Evolutionary conservation across 2,329 filamentous ascomycete species (phyloP), one percentile per base, ranked within the genome.

Genomic region (Xylariaceae sp.): DNA sequence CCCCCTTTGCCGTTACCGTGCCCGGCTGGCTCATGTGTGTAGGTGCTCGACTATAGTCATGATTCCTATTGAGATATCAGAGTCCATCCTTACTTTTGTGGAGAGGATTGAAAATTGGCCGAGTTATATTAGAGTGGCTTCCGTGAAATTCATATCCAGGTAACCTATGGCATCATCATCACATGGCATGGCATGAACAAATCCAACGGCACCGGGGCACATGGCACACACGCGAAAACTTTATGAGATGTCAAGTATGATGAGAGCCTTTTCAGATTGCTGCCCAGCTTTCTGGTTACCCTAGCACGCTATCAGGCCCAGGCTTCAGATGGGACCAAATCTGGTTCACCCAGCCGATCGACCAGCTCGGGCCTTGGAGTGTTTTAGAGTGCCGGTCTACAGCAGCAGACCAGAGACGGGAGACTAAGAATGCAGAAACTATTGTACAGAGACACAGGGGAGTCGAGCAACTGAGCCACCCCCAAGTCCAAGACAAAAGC

Each of bases 391-490:
- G 14, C 19, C 5, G 29, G 23, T n/a, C 18, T 6, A 24, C 11
- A 24, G 17, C 13, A 28, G 9, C 29, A 31, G 29, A 32, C 14
- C 26, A 24, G n/a, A 27, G 28, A 29, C 7, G 8, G 13, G 41
- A 42, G 39, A 43, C 31, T 31, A 23, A 36, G 38, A 45, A 13
- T 32, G 45, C 42, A 53, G 43, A 50, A 31, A 50, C 51, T 55
- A 52, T 44, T 52, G 51, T 55, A 54, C 52, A 54, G 16, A 28
- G 5, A 18, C 29, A 27, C 43, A 40, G 46, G 47, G 50, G 27
- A 18, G 41, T 49, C 54, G 54, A 53, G 15, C 31, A 5, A 54
- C 54, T 54, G 54, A 51, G n/a, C n/a, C 21, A 24, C 30, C 50
- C 48, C 51, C 21, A 44, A 29, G 35, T 44, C 33, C 24, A 29